Base-by-base conservation (phyloP, 23 red algal genomes). In the Agarophyton chilense region DNA sequence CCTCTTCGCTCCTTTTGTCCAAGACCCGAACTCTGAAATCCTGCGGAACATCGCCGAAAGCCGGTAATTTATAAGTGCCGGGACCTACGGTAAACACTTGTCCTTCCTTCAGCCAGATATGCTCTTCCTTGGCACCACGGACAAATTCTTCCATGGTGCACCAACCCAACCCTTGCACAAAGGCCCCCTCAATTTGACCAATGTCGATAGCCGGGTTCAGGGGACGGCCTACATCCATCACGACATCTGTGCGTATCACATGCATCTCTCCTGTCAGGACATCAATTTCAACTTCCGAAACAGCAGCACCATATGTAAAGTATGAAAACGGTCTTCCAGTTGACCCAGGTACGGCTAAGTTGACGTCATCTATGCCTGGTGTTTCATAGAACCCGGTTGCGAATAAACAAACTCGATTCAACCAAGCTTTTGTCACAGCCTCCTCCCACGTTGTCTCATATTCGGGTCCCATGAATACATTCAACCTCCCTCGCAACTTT, bases 61-160 rank as follows among this genome's bases (percentile, higher is more conserved):
- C 87, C 31, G 94, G 94, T 16, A 96, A n/a, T 82, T 96, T 96
- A 72, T 96, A 96, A 17, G 94, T 92, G 10, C 88, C 77, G 5
- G 94, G 94, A n/a, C 94, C 94, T 12, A 76, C 24, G 32, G 94
- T 96, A 32, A 50, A 52, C 52, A 65, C 76, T 29, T 78, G 28
- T 24, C 89, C 89, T 42, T 65, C 52, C 19, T 60, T 62, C 38
- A 92, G 19, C 85, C 94, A 93, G 4, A 52, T 61, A 72, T 92
- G 87, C 0, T 89, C 72, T 17, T 39, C 36, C 41, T 52, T 64
- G 0, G 89, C 83, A 9, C 94, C 94, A 16, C 77, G 81, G 7
- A 96, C 81, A 49, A 96, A 61, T 70, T 96, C 94, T 78, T 96
- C 94, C 88, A 92, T 78, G 12, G 94, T 96, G 41, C 89, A 96